Conservation (phyloP, 2,329 filamentous ascomycete species). For the Aureobasidium zeae region DNA sequence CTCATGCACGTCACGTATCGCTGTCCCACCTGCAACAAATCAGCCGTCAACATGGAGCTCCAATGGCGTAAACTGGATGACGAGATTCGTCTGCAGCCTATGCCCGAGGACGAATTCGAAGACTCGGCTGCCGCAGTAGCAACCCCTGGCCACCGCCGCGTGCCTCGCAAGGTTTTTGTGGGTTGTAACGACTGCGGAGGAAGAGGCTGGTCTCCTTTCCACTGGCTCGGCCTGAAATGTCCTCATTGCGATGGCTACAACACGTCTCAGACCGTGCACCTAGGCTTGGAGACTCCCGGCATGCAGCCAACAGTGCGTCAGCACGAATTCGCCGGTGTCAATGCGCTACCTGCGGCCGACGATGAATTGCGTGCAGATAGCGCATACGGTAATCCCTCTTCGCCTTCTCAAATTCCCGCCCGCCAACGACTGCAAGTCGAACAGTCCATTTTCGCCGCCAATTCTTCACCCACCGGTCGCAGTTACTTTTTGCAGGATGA, state of each 20-base stretch:
- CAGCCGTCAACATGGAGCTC: constrained; percentile 93
- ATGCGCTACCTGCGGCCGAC: constrained; percentile 21
- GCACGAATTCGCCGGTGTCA: constrained; percentile 30
- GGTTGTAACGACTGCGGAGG: constrained; percentile 93
- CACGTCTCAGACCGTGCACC: constrained; percentile 40
- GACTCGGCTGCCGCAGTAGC: constrained; percentile 6
- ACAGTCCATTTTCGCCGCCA: constrained; percentile 1
- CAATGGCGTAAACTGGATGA: constrained; percentile 87
- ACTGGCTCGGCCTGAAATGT: constrained; percentile 93
- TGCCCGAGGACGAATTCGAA: constrained; percentile 51
- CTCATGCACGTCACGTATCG: constrained; percentile 88
- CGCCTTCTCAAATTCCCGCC: constrained; percentile 1
- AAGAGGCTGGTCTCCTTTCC: constrained; percentile 76
- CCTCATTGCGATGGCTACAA: constrained; percentile 49
- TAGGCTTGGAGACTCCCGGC: constrained; percentile 29
- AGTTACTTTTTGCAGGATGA: constrained; percentile 25
- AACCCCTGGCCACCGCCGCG: constrained; percentile 8
- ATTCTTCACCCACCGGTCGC: constrained; percentile 19
- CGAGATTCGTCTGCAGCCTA: constrained; percentile 79
- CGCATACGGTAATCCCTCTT: constrained; percentile 15
- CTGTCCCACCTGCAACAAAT: constrained; percentile 93
- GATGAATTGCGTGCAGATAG: constrained; percentile 18
- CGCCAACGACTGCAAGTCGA: constrained; percentile 1
- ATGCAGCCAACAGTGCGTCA: constrained; percentile 18
- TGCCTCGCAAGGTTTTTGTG: constrained; percentile 54